phyloP scores from a whole-genome alignment of 1,284 basidiomycete species.

The Ceratobasidium sp. region DNA sequence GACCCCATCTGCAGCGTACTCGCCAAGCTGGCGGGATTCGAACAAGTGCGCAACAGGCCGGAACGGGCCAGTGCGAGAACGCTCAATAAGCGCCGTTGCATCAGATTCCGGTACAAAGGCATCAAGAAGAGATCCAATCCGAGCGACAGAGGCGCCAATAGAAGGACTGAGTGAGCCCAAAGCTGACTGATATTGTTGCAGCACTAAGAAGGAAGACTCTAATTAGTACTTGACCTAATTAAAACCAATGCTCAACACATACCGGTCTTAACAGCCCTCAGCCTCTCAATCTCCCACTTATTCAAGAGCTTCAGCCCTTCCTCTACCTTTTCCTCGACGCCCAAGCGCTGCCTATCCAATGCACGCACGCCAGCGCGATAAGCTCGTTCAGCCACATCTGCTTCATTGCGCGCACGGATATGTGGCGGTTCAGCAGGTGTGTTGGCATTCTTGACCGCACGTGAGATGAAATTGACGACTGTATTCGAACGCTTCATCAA shows the following conservation, averaged over 20 bases:
- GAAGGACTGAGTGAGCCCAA: slow-evolving; percentile 74
- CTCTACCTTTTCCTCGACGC: slow-evolving; percentile 85
- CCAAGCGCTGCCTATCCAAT: slow-evolving; percentile 81
- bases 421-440: slow-evolving; percentile 67
- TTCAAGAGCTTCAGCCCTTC: slow-evolving; percentile 82
- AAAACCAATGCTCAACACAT: slow-evolving; percentile 44
- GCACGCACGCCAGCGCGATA: slow-evolving; percentile 80
- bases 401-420: slow-evolving; percentile 76
- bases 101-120: slow-evolving; percentile 73
- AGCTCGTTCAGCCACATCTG: slow-evolving; percentile 76
- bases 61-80: slow-evolving; percentile 90
- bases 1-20: slow-evolving; percentile 74
- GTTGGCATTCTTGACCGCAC: slow-evolving; percentile 65
- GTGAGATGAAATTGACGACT: slow-evolving; percentile 76
- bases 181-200: slow-evolving; percentile 85
- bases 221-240: slow-evolving; percentile 37
- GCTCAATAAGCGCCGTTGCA: slow-evolving; percentile 83
- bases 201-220: slow-evolving; percentile 59
- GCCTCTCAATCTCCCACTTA: slow-evolving; percentile 83
- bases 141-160: slow-evolving; percentile 66
- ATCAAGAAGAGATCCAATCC: slow-evolving; percentile 17
- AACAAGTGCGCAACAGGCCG: slow-evolving; percentile 83
- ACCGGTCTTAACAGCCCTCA: slow-evolving; percentile 86
- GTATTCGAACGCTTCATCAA: slow-evolving; percentile 73
- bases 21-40: slow-evolving; percentile 79